Conservation (phyloP, 1,284 basidiomycete species). For the Apiotrichum gracile region DNA sequence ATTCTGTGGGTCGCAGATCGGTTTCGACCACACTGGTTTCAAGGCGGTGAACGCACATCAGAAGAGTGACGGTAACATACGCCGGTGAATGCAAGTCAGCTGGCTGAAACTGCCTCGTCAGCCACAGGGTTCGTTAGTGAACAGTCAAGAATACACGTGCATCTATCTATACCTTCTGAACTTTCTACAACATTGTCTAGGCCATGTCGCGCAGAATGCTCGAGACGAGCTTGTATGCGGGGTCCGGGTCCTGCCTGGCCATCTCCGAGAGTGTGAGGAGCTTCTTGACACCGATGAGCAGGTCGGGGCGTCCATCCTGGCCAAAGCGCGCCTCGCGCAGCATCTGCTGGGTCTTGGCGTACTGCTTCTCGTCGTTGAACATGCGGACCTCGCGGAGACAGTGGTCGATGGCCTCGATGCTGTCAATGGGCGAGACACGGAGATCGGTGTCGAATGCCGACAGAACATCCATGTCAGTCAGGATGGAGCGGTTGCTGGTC, state of each 20-base stretch:
- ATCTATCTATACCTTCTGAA: conserved; percentile 3
- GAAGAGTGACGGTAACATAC: too few species aligned
- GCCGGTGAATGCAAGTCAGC: too few species aligned
- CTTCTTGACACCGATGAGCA: conserved; percentile 92
- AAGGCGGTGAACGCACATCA: too few species aligned
- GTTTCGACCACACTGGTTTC: too few species aligned
- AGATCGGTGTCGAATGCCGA: conserved; percentile 88
- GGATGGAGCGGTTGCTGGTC: conserved; percentile 77
- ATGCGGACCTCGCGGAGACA: conserved; percentile 80
- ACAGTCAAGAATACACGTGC: neutral
- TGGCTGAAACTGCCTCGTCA: too few species aligned
- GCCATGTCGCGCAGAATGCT: conserved; percentile 55
- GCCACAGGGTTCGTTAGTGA: too few species aligned
- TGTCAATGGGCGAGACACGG: conserved; percentile 73
- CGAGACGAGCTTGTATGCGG: conserved; percentile 64
- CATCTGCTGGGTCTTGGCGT: conserved; percentile 51
- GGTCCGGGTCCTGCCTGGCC: conserved; percentile 86
- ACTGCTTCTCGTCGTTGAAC: conserved; percentile 65
- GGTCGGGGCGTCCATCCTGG: conserved; percentile 48
- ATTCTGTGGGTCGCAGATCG: too few species aligned
- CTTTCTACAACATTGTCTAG: neutral
- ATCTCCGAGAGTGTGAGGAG: conserved; percentile 89
- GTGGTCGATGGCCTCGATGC: conserved; percentile 64
- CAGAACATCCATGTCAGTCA: conserved; percentile 82
- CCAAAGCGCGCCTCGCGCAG: conserved; percentile 72